Base-by-base conservation (phyloP, 2,329 filamentous ascomycete species). In the Apiospora koreana region DNA sequence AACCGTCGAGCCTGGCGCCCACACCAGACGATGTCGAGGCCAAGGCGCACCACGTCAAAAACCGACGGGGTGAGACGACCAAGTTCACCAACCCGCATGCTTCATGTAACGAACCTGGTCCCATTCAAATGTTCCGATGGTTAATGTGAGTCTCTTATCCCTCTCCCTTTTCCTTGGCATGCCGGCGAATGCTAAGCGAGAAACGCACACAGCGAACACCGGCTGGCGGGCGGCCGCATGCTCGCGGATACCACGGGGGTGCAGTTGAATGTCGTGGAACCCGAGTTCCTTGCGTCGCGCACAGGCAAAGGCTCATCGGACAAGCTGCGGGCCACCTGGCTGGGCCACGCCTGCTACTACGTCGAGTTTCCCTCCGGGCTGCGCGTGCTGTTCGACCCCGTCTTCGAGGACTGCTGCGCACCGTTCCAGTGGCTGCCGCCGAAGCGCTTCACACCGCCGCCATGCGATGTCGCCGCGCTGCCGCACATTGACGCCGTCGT, bases 341-440 rank as follows among this genome's bases (percentile, higher is more conserved):
- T 98, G 2, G 95, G 95, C 45, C 95, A 98, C 80, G 95, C 95
- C 3, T 97, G 94, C 83, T 97, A 94, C 83, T 95, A 94, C 77
- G 89, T 97, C 75, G 95, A 98, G 80, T 98, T 95, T 76, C 94
- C 94, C 1, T 87, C 88, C 18, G 95, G 95, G 0, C 85, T 98
- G 68, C 91, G 95, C 69, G 94, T 97, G 3, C 88, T 98, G 3
- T 98, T 97, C 79, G 95, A 98, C 77, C 95, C 95, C 1, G 95
- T 98, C 43, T 97, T 98, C 74, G 94, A 95, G 79, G 90, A 94
- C 73, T 90, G 94, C 75, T 98, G 95, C 82, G 91, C 92, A 41
- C 95, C 95, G 0, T 85, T 95, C 74, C 86, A 85, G 46, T 90
- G 90, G 74, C 77, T 93, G 69, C 90, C 90, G 0, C 92, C 95